Base-by-base conservation (phyloP, 257 asterid genomes). In the Solanum arcanum region DNA sequence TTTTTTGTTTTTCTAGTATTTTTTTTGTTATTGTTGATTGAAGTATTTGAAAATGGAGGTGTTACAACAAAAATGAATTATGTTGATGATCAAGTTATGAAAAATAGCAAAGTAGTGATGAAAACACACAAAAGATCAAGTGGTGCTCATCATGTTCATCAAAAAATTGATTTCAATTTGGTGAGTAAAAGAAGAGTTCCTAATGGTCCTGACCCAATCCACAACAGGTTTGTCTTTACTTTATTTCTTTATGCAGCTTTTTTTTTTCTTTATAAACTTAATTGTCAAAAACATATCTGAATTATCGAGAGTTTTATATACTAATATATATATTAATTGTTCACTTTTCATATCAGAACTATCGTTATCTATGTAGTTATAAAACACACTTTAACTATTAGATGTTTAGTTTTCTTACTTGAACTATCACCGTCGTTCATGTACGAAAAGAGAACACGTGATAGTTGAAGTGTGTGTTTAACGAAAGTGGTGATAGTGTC, bases 191-290 rank as follows among this genome's bases (percentile, higher is more conserved):
- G 98, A 89, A 93, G 89, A 87, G 93, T 96, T 86, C 98, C 99
- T 9, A 93, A 96, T 88, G 99, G 98, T 86, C 95, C 98, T 31
- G 98, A 96, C 89, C 99, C 98, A 31, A 93, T 95, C 72, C 99
- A 96, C 87, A 96, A 96, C 95, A 95, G 99, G 98, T 94, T 12
- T 47, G 59, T 25, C 25, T 4, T 41, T 42, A 21, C n/a, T 37
- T 56, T 60, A 25, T 44, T 76, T 8, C 15, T 69, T 14, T 68
- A 68, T 62, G 62, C 37, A n/a, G 3, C 9, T n/a, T 18, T 33
- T 33, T 3, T 33, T 33, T 33, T 3, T 3, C 3, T 3, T 3
- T 3, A 52, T 52, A 16, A 52, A 52, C 23, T 52, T 68, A 68
- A 25, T 27, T 11, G 5, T 62, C 37, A 68, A 3, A 13, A 14